Conservation (phyloP, 1,139 yeast species). For the Suhomyces wounanorum region DNA sequence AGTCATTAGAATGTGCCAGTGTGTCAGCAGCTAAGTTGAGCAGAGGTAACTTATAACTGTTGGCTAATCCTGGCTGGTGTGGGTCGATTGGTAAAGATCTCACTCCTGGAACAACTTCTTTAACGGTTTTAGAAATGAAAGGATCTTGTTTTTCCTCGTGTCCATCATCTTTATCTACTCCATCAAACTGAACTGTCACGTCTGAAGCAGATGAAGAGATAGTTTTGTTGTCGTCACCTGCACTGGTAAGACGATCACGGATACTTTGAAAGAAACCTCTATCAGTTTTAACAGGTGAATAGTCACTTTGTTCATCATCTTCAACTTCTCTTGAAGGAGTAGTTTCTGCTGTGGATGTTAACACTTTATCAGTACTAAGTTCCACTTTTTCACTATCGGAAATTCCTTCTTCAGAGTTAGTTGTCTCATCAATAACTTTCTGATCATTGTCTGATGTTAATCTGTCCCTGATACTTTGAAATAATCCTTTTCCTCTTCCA, state of each 20-base stretch:
- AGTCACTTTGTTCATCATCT: conserved; percentile 17
- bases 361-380: conserved; percentile 19
- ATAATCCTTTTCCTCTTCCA: conserved; percentile 34
- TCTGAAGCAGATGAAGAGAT: conserved; percentile 26
- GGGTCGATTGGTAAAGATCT: conserved; percentile 9
- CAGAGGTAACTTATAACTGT: not conserved
- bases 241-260: conserved; percentile 21
- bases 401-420: conserved; percentile 16
- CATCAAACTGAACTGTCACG: conserved; percentile 20
- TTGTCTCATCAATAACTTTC: conserved; percentile 14
- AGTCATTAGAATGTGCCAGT: not conserved
- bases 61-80: conserved; percentile 8
- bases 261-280: conserved; percentile 23
- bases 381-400: conserved; percentile 25
- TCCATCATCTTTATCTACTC: not conserved
- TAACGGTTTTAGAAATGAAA: not conserved
- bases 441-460: conserved; percentile 22
- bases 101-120: conserved; percentile 8
- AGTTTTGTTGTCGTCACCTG: conserved; percentile 11
- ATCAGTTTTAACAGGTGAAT: conserved; percentile 14
- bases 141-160: conserved; percentile 3
- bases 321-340: conserved; percentile 31
- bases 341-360: conserved; percentile 33
- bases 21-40: not conserved
- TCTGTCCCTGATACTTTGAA: conserved; percentile 39